Percentiles rank a stretch among this genome's conserved stretches.
These are phyloP conservation scores for Globisporangium middletonii DNA, from an alignment of 352 stramenopile genomes.

Conservation along the genomic window DNA sequence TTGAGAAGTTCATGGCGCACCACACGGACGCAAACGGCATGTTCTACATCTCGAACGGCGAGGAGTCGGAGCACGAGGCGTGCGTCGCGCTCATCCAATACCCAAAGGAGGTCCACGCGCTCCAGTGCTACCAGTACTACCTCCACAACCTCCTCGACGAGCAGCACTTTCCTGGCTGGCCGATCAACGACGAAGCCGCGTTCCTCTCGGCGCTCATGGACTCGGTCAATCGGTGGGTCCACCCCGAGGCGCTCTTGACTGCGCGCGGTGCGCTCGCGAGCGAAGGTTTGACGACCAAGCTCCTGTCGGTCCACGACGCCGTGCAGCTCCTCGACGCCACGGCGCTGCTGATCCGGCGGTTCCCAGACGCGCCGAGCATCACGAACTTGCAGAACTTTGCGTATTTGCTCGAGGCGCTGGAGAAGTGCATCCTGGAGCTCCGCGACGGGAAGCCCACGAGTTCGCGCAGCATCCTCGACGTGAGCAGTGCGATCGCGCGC, in stretches of 20 bases:
- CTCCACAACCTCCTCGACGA: slow-evolving; percentile 83
- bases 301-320: slow-evolving; percentile 62
- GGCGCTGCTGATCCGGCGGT: slow-evolving; percentile 59
- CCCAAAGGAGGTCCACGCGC: slow-evolving; percentile 72
- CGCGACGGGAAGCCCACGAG: slow-evolving; percentile 31
- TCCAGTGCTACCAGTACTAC: slow-evolving; percentile 88
- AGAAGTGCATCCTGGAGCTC: slow-evolving; percentile 77
- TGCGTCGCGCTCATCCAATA: slow-evolving; percentile 80
- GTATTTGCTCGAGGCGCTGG: slow-evolving; percentile 65
- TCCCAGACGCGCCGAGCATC: slow-evolving; percentile 60
- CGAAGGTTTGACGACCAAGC: slow-evolving; percentile 48
- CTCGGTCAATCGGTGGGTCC: slow-evolving; percentile 71
- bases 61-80: slow-evolving; percentile 68
- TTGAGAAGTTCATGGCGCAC: slow-evolving; percentile 81
- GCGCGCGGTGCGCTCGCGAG: slow-evolving; percentile 29
- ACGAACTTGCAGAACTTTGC: slow-evolving; percentile 59
- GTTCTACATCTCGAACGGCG: slow-evolving; percentile 67
- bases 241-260: slow-evolving; percentile 45
- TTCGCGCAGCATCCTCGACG: slow-evolving; percentile 25
- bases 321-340: slow-evolving; percentile 71
- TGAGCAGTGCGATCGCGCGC: slow-evolving; percentile 49
- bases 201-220: slow-evolving; percentile 74
- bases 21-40: slow-evolving; percentile 60
- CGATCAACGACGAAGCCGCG: slow-evolving; percentile 76
- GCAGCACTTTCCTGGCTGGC: slow-evolving; percentile 83